Conservation (phyloP, 1,139 yeast species). For the Pichiaceae sp. region DNA sequence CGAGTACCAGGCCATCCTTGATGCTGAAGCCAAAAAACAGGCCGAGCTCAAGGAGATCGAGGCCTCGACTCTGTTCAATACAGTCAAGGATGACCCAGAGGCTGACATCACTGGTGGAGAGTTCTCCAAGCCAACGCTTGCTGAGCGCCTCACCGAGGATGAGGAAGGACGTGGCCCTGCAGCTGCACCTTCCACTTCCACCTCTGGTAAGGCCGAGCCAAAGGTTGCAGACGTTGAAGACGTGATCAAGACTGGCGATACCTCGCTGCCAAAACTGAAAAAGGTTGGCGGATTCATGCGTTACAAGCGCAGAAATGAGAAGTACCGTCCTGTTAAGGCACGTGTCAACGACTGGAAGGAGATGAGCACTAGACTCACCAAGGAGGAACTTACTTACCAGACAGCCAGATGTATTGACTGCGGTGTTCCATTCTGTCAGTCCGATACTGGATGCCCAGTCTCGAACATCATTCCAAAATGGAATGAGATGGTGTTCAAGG, state of each 20-base stretch:
- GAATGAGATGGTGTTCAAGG: conserved; percentile 93
- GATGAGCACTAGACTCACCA: conserved; percentile 70
- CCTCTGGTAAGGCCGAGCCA: conserved; percentile 52
- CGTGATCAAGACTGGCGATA: conserved; percentile 38
- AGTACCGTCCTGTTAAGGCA: conserved; percentile 67
- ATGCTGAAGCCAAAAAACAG: conserved; percentile 61
- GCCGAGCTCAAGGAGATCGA: conserved; percentile 57
- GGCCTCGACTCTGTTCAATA: conserved; percentile 54
- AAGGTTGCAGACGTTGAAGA: conserved; percentile 86
- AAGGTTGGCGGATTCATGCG: conserved; percentile 88
- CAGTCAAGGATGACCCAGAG: conserved; percentile 72
- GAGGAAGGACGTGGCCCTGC: background rate
- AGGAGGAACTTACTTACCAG: conserved; percentile 81
- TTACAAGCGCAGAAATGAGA: conserved; percentile 83
- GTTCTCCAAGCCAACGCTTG: conserved; percentile 33
- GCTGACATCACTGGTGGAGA: conserved; percentile 89
- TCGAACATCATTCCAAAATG: conserved; percentile 96
- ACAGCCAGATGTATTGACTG: conserved; percentile 99
- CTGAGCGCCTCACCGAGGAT: background rate
- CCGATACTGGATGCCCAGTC: conserved; percentile 97
- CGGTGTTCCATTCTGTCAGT: conserved; percentile 98
- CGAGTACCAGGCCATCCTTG: conserved; percentile 87
- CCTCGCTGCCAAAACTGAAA: conserved; percentile 39
- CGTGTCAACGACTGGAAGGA: conserved; percentile 93
- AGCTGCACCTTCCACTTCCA: background rate